Base-by-base conservation (phyloP, 257 asterid genomes). In the Penstemon eatonii region DNA sequence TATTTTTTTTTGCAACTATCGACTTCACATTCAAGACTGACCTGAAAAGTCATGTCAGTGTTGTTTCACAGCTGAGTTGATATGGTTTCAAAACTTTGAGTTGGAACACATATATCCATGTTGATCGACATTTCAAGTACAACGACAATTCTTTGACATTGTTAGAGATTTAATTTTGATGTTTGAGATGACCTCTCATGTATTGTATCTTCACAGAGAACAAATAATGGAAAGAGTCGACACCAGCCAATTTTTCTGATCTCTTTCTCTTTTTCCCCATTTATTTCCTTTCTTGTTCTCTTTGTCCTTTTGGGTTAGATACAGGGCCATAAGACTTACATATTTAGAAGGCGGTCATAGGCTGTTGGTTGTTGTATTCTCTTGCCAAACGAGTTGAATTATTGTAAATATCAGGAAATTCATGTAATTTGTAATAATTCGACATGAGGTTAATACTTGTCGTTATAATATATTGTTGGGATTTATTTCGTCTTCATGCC, bases 111-210 rank as follows among this genome's bases (percentile, higher is more conserved):
- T 25, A 25, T 37, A 63, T 12, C 66, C 41, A 8, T 67, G 18
- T 65, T 25, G 72, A 70, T 60, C 58, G 69, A 67, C 72, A 37
- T 19, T 51, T 51, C 70, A 69, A 63, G 79, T 66, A 57, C 66
- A 76, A 12, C 71, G 55, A 77, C 73, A 38, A 44, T 75, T 69
- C 78, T 82, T 74, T 65, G 73, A 80, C 72, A 68, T 65, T 73
- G 68, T 66, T 60, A 68, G 82, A 79, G 77, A 69, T 69, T 76
- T 83, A 76, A 65, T 80, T 81, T 84, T 86, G 85, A 69, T 60
- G 61, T 25, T 25, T 25, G 33, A 25, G 33, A 1, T 25, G 33
- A 25, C 33, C 33, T 25, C 33, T 25, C 33, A 1, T 25, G 33
- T 25, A 25, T 25, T 25, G 33, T 25, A 67, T 74, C 62, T 59